These are phyloP conservation scores for Spergularia azorica DNA, from an alignment of 179 eudicot species.

Conservation along the genomic window DNA sequence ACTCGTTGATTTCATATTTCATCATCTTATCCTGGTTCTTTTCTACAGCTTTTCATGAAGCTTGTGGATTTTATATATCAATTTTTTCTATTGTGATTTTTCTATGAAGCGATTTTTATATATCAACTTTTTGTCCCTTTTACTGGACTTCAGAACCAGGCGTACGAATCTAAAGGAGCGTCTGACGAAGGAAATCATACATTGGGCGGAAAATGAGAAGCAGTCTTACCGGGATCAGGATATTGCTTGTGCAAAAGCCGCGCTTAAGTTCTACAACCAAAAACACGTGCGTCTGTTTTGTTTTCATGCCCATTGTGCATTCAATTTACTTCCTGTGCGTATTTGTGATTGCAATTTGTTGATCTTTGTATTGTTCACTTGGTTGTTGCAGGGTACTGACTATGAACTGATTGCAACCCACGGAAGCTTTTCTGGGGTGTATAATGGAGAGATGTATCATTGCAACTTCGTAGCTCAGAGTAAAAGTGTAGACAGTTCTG, in stretches of 20 bases:
- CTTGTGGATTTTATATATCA: no score
- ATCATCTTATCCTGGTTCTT: no score
- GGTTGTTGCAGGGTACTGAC: slow-evolving; percentile 3
- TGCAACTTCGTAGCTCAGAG: slow-evolving; percentile 5
- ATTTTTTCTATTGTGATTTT: no score
- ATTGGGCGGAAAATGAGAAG: not conserved
- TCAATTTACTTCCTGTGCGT: not conserved
- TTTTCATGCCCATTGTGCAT: not conserved
- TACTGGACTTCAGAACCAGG: not conserved
- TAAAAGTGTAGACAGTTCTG: not conserved
- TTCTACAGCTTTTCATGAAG: no score
- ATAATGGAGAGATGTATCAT: not conserved
- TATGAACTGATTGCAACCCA: not conserved
- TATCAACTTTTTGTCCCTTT: not conserved
- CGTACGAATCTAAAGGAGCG: not conserved
- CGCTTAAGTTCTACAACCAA: not conserved
- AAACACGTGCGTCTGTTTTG: slow-evolving; percentile 2
- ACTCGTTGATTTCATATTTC: no score
- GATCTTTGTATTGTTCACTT: not conserved
- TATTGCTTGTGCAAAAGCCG: not conserved
- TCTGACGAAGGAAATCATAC: not conserved
- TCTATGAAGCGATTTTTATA: no score
- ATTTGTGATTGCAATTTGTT: not conserved
- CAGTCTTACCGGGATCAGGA: not conserved
- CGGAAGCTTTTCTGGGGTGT: not conserved